Evolutionary conservation across 2,329 filamentous ascomycete species (phyloP), one percentile per base, ranked within the genome.

Genomic region (Lasiodiplodia citricola): DNA sequence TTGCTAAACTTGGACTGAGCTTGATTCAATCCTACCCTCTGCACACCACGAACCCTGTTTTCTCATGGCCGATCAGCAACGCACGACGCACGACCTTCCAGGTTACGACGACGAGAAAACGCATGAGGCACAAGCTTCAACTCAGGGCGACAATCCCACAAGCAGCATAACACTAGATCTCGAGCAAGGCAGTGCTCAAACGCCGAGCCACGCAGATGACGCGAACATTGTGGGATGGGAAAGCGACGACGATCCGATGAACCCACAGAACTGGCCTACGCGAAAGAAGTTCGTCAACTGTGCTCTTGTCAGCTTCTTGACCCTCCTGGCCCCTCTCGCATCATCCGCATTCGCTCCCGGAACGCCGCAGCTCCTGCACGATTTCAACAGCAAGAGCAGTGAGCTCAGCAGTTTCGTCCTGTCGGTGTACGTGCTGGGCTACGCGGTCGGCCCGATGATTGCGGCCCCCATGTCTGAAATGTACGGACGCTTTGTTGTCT

Each of bases 341-440:
- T 84, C 83, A 3, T 84, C 82, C 2, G 91, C 91, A 80, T 90
- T 93, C 73, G 90, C 90, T 0, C 90, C 91, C 0, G 89, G 87
- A 5, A 87, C 92, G 0, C 86, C 87, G 0, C 79, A 87, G 3
- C 81, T 93, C 0, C 86, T 91, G 83, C 65, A 73, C 8, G 88
- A 91, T n/a, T 92, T 93, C 74, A 68, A 84, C 35, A 85, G 82
- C 4, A 80, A 77, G 35, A 87, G 83, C 69, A 75, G 79, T 5
- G 78, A 85, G 57, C 81, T 92, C 1, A 85, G 84, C 0, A 84
- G 87, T 0, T 89, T 77, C 71, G 70, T 73, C 2, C 44, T 77
- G 2, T 75, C 75, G 0, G 73, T 76, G 38, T 77, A 73, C 31
- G 68, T 76, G 11, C 70, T 76, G 1, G 74, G 73, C 0, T 72